phyloP scores from a whole-genome alignment of 2,329 filamentous ascomycete species.

The Aspergillus fructus region DNA sequence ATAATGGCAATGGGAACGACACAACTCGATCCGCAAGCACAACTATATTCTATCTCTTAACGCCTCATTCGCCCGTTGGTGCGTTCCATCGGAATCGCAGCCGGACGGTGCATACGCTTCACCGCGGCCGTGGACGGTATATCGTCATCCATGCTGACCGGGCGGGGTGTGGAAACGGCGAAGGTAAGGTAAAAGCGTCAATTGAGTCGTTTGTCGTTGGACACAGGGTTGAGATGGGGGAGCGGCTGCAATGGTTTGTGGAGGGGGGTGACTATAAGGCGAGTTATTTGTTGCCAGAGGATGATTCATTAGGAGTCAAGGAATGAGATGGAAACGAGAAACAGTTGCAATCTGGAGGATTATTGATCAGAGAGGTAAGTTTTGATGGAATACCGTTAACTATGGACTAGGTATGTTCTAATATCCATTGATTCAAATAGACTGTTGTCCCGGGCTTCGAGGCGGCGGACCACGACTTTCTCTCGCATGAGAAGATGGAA shows the following conservation, averaged over 20 bases:
- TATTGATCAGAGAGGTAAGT: slow-evolving; percentile 63
- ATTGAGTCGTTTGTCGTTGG: slow-evolving; percentile 67
- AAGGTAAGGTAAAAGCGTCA: slow-evolving; percentile 44
- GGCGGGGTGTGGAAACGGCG: slow-evolving; percentile 17
- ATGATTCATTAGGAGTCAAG: slow-evolving; percentile 17
- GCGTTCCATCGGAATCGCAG: slow-evolving; percentile 64
- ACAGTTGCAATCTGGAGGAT: slow-evolving; percentile 43
- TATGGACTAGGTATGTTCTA: too few relatives aligned
- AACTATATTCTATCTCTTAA: slow-evolving; percentile 65
- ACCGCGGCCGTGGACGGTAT: slow-evolving; percentile 63
- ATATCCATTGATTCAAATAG: slow-evolving; percentile 19
- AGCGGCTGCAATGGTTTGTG: slow-evolving; percentile 67
- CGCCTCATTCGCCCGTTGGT: slow-evolving; percentile 55
- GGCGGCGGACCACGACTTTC: slow-evolving; percentile 66
- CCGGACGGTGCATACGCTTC: slow-evolving; percentile 64
- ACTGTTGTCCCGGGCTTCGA: slow-evolving; percentile 69
- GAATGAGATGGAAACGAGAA: slow-evolving; percentile 18
- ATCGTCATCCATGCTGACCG: slow-evolving; percentile 60
- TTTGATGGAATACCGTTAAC: background rate
- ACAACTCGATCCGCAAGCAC: slow-evolving; percentile 56
- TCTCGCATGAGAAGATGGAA: slow-evolving; percentile 51
- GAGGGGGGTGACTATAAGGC: slow-evolving; percentile 68
- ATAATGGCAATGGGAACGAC: background rate
- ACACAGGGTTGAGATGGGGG: slow-evolving; percentile 55
- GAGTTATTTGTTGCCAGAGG: slow-evolving; percentile 57